A percentile compares a stretch with the other conserved stretches of the same genome.
These are phyloP conservation scores for Microsporum audouinii DNA, from an alignment of 2,329 filamentous ascomycete species.

Conservation along the genomic window DNA sequence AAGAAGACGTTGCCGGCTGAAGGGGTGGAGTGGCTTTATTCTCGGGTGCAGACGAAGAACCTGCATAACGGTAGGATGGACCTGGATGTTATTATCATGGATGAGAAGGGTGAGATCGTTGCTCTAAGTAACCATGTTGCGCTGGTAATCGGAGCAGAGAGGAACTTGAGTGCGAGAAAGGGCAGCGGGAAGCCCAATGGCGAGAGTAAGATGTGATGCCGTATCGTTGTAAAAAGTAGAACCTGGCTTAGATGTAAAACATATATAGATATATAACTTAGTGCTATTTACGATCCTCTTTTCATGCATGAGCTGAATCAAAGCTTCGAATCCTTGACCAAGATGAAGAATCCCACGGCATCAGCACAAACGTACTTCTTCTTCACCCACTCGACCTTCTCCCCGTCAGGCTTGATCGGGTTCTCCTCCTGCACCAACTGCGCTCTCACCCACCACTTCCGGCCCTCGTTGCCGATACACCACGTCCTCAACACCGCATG, in stretches of 20 bases:
- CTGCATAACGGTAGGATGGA: slow-evolving; percentile 64
- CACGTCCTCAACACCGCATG: slow-evolving; percentile 28
- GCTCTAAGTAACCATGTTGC: slow-evolving; percentile 58
- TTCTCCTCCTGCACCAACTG: slow-evolving; percentile 30
- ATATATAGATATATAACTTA: neutral
- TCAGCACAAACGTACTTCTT: slow-evolving; percentile 28
- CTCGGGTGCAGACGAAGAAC: slow-evolving; percentile 53
- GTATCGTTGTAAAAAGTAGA: neutral
- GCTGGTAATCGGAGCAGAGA: slow-evolving; percentile 50
- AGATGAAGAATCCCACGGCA: slow-evolving; percentile 34
- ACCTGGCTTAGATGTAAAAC: neutral
- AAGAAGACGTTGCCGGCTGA: slow-evolving; percentile 58
- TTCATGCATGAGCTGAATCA: slow-evolving; percentile 7
- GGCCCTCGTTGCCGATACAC: slow-evolving; percentile 27
- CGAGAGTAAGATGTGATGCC: slow-evolving; percentile 15
- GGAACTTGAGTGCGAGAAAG: slow-evolving; percentile 48
- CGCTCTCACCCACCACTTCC: slow-evolving; percentile 33
- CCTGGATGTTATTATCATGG: slow-evolving; percentile 57
- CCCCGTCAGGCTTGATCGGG: slow-evolving; percentile 14
- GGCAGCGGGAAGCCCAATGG: slow-evolving; percentile 14
- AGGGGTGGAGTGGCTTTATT: slow-evolving; percentile 62
- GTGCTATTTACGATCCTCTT: neutral
- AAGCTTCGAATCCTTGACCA: slow-evolving; percentile 22
- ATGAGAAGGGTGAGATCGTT: slow-evolving; percentile 53
- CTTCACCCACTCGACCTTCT: slow-evolving; percentile 24